These are phyloP conservation scores for Penicillium brasilianum DNA, from an alignment of 2,329 filamentous ascomycete genomes.

Conservation along the genomic window DNA sequence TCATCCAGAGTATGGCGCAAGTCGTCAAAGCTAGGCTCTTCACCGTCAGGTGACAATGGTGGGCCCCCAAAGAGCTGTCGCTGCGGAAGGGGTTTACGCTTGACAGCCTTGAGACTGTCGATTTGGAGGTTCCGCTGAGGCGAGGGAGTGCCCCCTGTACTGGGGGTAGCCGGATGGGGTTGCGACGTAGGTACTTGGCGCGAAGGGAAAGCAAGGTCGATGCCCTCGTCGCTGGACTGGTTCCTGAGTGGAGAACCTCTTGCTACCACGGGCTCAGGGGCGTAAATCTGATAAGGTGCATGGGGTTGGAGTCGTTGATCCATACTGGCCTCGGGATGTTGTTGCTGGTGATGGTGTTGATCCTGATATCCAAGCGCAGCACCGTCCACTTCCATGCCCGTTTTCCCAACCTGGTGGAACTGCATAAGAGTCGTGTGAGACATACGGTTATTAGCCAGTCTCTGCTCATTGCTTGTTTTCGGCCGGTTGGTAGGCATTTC, in stretches of 20 bases:
- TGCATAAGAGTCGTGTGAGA: conserved; percentile 82
- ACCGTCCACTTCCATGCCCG: conserved; percentile 47
- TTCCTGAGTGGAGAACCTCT: conserved; percentile 11
- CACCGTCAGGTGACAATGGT: conserved; percentile 31
- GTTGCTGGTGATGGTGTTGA: conserved; percentile 32
- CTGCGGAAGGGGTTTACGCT: conserved; percentile 59
- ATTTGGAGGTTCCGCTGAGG: conserved; percentile 31
- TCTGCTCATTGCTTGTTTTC: conserved; percentile 75
- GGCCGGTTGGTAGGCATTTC: conserved; percentile 72
- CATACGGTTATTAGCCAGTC: conserved; percentile 80
- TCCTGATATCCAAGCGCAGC: conserved; percentile 45
- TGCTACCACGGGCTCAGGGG: background rate
- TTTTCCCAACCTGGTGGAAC: conserved; percentile 70
- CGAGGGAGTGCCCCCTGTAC: conserved; percentile 17
- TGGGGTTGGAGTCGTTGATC: conserved; percentile 16
- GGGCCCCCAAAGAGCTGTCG: conserved; percentile 32
- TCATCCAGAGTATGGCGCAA: conserved; percentile 52
- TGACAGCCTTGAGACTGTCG: conserved; percentile 52
- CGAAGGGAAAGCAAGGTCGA: conserved; percentile 33
- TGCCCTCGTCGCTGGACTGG: conserved; percentile 24
- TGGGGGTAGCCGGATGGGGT: conserved; percentile 24
- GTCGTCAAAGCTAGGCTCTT: conserved; percentile 48
- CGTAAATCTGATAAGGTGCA: background rate
- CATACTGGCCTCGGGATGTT: conserved; percentile 14
- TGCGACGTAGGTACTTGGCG: conserved; percentile 29